Base-by-base conservation (phyloP, 495 filamentous ascomycete genomes). In the Talaromyces wortmannii region DNA sequence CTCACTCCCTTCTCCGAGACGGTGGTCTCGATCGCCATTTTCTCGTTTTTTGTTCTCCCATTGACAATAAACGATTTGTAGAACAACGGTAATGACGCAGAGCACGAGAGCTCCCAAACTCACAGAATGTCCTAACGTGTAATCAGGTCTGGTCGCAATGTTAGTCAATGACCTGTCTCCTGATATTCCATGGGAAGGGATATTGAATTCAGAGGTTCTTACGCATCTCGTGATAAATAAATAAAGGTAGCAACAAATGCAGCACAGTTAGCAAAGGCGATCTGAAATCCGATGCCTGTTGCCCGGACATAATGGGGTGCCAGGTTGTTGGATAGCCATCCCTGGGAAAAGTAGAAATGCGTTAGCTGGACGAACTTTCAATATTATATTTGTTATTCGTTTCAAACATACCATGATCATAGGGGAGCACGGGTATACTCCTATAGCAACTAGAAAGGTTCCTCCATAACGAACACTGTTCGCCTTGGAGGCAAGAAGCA, bases 231-330 rank as follows among this genome's bases (percentile, higher is more conserved):
- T 23, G 61, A 53, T 15, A 79, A 54, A 56, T 78, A 81, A 8
- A 74, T 76, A 52, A 78, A 80, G 0, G 76, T 79, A 0, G 74
- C 74, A 45, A 81, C 74, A 57, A 82, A 79, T 6, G 75, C 77
- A 6, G 75, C 67, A 59, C 71, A 72, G 56, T 80, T 81, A 2
- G 72, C 75, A 50, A 75, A 66, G 45, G 67, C 66, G 44, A 76
- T 67, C 48, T 72, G 68, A 45, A 77, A 67, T 0, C 72, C 76
- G 7, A 69, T 62, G 3, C 76, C 76, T 6, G 75, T 78, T 7
- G 76, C 76, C 51, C 75, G 67, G 18, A 76, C 69, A 55, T 78
- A 78, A 54, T 81, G 75, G 4, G 74, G 73, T 8, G 76, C 67
- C 7, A 74, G 56, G 52, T 75, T 71, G 55, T 74, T 74, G 31